Conservation (phyloP, 2,329 filamentous ascomycete species). For the Colletotrichum tabaci region DNA sequence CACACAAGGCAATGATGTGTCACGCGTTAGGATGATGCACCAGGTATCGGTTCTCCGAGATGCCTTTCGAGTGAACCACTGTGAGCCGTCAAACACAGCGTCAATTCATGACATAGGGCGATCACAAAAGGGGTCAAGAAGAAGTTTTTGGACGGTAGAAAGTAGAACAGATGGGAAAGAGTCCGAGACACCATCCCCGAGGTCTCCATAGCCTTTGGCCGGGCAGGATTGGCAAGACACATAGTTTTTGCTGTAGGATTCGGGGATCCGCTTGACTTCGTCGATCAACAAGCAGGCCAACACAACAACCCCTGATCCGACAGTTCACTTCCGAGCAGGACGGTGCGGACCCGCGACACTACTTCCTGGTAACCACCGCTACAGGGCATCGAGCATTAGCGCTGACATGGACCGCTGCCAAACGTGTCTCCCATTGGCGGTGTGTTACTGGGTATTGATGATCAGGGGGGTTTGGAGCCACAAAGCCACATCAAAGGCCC, state of each 20-base stretch:
- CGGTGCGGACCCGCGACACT: constrained; percentile 19
- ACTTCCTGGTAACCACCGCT: constrained; percentile 28
- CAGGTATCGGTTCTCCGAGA: not conserved
- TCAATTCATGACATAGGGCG: constrained; percentile 4
- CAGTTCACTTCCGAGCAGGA: constrained; percentile 18
- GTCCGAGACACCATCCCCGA: constrained; percentile 2
- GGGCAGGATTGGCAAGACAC: constrained; percentile 20
- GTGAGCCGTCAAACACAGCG: not conserved
- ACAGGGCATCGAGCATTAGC: constrained; percentile 30
- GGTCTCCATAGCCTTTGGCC: not conserved
- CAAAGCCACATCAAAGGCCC: not conserved
- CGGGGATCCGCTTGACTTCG: constrained; percentile 17
- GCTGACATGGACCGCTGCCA: constrained; percentile 25
- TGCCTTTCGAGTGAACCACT: not conserved
- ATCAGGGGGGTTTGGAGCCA: constrained; percentile 22
- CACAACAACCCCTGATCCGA: constrained; percentile 9
- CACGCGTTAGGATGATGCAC: not conserved
- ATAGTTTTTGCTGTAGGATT: constrained; percentile 7
- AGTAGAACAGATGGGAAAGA: constrained; percentile 1
- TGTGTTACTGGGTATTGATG: not conserved
- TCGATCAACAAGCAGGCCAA: not conserved
- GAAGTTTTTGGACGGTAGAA: not conserved
- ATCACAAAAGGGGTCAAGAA: constrained; percentile 13
- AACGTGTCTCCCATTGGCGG: constrained; percentile 23
- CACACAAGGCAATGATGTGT: not conserved